These are phyloP conservation scores for Spirogloea muscicola DNA, from an alignment of 139 green algal genomes.

Conservation along the genomic window DNA sequence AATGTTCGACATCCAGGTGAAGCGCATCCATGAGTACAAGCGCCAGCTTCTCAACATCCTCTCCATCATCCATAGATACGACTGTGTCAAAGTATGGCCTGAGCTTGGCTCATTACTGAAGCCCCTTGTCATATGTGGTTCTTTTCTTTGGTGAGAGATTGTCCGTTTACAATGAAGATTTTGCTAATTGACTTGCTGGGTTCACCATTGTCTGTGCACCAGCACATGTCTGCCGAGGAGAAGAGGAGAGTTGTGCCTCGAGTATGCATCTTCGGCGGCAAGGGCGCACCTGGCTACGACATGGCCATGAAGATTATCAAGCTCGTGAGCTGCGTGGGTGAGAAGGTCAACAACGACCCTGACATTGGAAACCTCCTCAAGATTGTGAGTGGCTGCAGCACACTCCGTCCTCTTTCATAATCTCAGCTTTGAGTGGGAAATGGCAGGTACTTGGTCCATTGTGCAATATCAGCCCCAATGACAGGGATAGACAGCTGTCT, in stretches of 20 bases:
- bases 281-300: slow-evolving; percentile 94
- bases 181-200: too few relatives aligned
- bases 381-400: too few relatives aligned
- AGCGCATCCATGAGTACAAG: slow-evolving; percentile 96
- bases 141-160: too few relatives aligned
- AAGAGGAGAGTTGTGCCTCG: slow-evolving; percentile 73
- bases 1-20: slow-evolving; percentile 94
- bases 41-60: slow-evolving; percentile 85
- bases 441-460: too few relatives aligned
- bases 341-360: slow-evolving; percentile 61
- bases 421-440: too few relatives aligned
- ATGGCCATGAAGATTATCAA: slow-evolving; percentile 98
- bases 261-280: slow-evolving; percentile 91
- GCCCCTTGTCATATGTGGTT: too few relatives aligned
- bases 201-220: too few relatives aligned
- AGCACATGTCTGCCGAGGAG: slow-evolving; percentile 70
- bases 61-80: slow-evolving; percentile 76
- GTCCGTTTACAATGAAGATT: too few relatives aligned
- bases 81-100: slow-evolving; percentile 67
- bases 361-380: slow-evolving; percentile 94
- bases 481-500: too few relatives aligned
- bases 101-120: not conserved
- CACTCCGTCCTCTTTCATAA: too few relatives aligned
- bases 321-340: slow-evolving; percentile 81
- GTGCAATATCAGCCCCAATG: too few relatives aligned